phyloP scores from a whole-genome alignment of 2,329 filamentous ascomycete species.

The Neonectria punicea region DNA sequence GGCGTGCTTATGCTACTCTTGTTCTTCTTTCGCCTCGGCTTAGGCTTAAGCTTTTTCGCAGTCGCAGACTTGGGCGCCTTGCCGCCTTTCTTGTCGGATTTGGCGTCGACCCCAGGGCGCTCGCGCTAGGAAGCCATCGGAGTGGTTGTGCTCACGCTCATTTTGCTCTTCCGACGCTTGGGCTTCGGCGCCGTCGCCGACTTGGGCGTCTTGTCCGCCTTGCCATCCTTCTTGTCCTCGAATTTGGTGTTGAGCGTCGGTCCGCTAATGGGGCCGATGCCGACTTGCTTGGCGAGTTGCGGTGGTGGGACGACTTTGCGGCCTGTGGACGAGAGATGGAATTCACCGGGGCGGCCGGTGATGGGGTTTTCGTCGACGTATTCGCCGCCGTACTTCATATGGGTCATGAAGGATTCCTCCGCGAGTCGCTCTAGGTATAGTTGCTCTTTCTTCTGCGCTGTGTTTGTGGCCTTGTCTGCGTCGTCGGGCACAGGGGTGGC shows the following conservation, averaged over 20 bases:
- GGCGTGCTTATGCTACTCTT: conserved; percentile 54
- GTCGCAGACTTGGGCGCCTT: conserved; percentile 56
- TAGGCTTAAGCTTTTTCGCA: conserved; percentile 54
- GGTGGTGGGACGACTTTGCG: conserved; percentile 56
- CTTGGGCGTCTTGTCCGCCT: conserved; percentile 57
- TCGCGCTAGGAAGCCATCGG: conserved; percentile 44
- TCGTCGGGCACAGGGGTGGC: conserved; percentile 60
- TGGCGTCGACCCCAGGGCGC: conserved; percentile 49
- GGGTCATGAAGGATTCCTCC: conserved; percentile 67
- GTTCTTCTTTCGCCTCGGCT: conserved; percentile 56
- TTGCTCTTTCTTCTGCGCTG: conserved; percentile 52
- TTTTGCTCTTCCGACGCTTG: conserved; percentile 62
- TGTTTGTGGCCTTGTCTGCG: conserved; percentile 38
- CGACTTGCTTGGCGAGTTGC: conserved; percentile 44
- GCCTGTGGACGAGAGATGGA: conserved; percentile 71
- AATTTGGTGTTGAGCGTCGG: conserved; percentile 55
- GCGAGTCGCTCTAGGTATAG: conserved; percentile 59
- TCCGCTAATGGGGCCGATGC: conserved; percentile 49
- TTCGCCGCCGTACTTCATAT: conserved; percentile 69
- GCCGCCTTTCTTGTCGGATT: conserved; percentile 58
- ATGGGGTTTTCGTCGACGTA: conserved; percentile 77
- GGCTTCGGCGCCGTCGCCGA: conserved; percentile 55
- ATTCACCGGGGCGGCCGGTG: conserved; percentile 72
- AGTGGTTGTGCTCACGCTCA: conserved; percentile 51
- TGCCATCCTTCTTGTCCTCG: conserved; percentile 58